A percentile compares a stretch with the other conserved stretches of the same genome.
phyloP scores from a whole-genome alignment of 2,329 filamentous ascomycete genomes.

The Pseudogymnoascus sp. region DNA sequence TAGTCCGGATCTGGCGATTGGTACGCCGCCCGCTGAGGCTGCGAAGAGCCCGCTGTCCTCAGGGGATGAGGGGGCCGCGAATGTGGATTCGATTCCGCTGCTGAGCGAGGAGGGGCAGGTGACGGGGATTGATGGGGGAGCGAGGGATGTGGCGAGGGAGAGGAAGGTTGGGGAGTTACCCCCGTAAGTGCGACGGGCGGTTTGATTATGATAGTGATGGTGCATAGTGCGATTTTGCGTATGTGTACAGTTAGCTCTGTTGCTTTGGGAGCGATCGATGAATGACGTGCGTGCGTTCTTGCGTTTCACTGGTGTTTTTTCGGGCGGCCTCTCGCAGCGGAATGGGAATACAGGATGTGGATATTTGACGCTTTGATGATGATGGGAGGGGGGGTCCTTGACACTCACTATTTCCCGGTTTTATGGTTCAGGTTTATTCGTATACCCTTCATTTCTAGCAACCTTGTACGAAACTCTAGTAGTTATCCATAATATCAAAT shows the following conservation, averaged over 20 bases:
- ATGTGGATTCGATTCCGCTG: slow-evolving; percentile 51
- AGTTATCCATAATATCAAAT: neutral
- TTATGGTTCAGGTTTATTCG: neutral
- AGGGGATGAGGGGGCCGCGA: neutral
- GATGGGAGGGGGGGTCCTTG: neutral
- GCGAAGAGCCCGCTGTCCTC: slow-evolving; percentile 24
- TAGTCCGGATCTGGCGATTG: slow-evolving; percentile 41
- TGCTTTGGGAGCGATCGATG: neutral
- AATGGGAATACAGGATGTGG: neutral
- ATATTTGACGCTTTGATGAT: neutral
- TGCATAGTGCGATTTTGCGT: neutral
- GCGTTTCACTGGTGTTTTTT: neutral
- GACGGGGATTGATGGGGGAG: slow-evolving; percentile 40
- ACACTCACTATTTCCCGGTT: neutral
- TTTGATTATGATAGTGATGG: neutral
- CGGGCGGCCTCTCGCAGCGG: neutral
- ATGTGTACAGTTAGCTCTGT: neutral
- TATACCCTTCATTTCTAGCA: slow-evolving; percentile 8
- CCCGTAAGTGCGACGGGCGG: neutral
- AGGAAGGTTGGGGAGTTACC: slow-evolving; percentile 31
- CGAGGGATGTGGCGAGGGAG: slow-evolving; percentile 42
- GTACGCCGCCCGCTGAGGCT: slow-evolving; percentile 32
- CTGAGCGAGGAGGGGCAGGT: slow-evolving; percentile 40
- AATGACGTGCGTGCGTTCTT: neutral
- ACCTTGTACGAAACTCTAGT: neutral